Conservation (phyloP, 495 filamentous ascomycete species). For the Penicilliopsis zonata region DNA sequence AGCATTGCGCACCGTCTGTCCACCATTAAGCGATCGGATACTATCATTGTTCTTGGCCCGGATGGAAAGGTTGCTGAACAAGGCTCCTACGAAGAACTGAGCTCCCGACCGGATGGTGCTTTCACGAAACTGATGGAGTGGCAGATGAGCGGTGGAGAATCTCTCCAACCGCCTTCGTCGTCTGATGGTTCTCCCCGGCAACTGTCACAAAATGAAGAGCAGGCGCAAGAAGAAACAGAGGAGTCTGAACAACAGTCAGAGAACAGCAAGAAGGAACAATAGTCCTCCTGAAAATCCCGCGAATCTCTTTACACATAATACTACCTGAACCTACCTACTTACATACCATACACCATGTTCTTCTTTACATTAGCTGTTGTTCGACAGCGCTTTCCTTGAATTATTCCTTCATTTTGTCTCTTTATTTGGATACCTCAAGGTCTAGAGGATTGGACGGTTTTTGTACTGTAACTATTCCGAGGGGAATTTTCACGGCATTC, state of each 20-base stretch:
- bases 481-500: no score
- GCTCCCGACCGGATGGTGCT: slow-evolving; percentile 56
- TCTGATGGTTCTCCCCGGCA: slow-evolving; percentile 10
- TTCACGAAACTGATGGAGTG: slow-evolving; percentile 97
- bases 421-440: no score
- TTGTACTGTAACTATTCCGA: no score
- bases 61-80: slow-evolving; percentile 85
- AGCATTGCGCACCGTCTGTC: slow-evolving; percentile 90
- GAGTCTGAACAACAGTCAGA: slow-evolving; percentile 7
- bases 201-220: slow-evolving; percentile 22
- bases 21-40: slow-evolving; percentile 90
- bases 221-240: slow-evolving; percentile 12
- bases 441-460: no score
- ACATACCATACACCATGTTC: no score
- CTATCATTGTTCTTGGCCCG: slow-evolving; percentile 74
- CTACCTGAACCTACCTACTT: no score
- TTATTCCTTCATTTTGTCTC: no score
- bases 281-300: not conserved
- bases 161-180: slow-evolving; percentile 11
- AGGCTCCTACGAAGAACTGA: slow-evolving; percentile 70
- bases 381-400: not conserved
- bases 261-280: slow-evolving; percentile 1
- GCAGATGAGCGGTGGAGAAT: slow-evolving; percentile 85
- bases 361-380: no score
- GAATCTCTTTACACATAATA: no score